Percentiles rank a stretch among this genome's conserved stretches.
Evolutionary conservation across 2,329 filamentous ascomycete species (phyloP).

Genomic region (Diaporthe ilicicola): DNA sequence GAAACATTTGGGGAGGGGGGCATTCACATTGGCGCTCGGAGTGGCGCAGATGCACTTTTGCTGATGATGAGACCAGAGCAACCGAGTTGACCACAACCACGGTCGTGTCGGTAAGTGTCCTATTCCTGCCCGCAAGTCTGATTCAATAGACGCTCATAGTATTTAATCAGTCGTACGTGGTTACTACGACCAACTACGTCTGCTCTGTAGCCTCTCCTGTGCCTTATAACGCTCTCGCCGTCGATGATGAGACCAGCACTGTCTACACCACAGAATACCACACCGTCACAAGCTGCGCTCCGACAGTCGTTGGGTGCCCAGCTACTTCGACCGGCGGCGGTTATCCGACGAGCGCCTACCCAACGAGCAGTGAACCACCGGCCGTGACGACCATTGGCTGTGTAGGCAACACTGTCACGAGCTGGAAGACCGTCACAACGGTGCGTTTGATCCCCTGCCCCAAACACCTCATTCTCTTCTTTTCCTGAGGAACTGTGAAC

Average conservation of each 20-base stretch:
- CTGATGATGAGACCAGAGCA: slow-evolving; percentile 14
- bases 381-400: slow-evolving; percentile 11
- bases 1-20: not conserved
- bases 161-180: not conserved
- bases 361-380: not conserved
- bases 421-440: slow-evolving; percentile 22
- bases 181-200: slow-evolving; percentile 16
- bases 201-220: slow-evolving; percentile 18
- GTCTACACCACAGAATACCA: not conserved
- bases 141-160: not conserved
- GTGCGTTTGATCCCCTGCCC: not conserved
- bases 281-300: slow-evolving; percentile 12
- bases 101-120: slow-evolving; percentile 6
- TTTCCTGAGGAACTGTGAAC: no score
- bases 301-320: slow-evolving; percentile 13
- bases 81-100: slow-evolving; percentile 20
- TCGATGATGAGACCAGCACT: not conserved
- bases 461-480: not conserved
- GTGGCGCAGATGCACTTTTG: not conserved
- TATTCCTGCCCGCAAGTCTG: no score
- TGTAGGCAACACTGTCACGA: slow-evolving; percentile 9
- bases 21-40: not conserved
- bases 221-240: not conserved
- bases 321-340: not conserved
- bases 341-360: not conserved